Base-by-base conservation (phyloP, 140 eudicot genomes). In the Erigeron philadelphicus region DNA sequence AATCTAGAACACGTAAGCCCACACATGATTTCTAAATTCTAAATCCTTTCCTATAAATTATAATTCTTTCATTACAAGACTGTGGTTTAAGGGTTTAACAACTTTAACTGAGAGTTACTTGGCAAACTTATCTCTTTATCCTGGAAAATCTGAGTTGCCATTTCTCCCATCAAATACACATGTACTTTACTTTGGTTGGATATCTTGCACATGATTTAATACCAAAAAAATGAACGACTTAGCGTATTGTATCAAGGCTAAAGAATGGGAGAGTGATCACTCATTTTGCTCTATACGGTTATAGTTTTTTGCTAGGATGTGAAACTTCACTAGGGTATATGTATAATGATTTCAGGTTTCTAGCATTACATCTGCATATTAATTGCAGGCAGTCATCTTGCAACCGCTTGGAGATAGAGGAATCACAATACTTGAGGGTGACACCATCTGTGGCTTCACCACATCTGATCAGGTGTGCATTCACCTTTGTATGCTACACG, bases 361-460 rank as follows among this genome's bases (percentile, higher is more conserved):
- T 31, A 21, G 50, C n/a, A 47, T 52, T 21, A 43, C 23, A 62
- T 60, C 49, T 66, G 57, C 42, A 31, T 47, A 60, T 59, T 8
- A n/a, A 54, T 64, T 55, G 63, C 75, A 93, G 99, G 85, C 99
- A 35, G 99, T 94, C 48, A 94, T 94, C 75, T 82, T 89, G 86
- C 99, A 94, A 70, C 96, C 99, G 23, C 82, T 89, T 38, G 99
- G 95, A 72, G 88, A 82, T 47, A 83, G 82, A 87, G 99, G 99
- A 75, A 80, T 94, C 55, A 91, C 95, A 71, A 76, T 94, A 61
- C 61, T 94, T 66, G 97, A 96, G 25, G 99, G 97, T 18, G 87
- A 94, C 79, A 94, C 97, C 61, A 89, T 94, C 44, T 84, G 99
- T 81, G 99, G 99, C 64, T 94, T 94, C 81, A 79, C 97, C 57